Base-by-base conservation (phyloP, 768 basidiomycete species). In the Boletus rubescentipes region DNA sequence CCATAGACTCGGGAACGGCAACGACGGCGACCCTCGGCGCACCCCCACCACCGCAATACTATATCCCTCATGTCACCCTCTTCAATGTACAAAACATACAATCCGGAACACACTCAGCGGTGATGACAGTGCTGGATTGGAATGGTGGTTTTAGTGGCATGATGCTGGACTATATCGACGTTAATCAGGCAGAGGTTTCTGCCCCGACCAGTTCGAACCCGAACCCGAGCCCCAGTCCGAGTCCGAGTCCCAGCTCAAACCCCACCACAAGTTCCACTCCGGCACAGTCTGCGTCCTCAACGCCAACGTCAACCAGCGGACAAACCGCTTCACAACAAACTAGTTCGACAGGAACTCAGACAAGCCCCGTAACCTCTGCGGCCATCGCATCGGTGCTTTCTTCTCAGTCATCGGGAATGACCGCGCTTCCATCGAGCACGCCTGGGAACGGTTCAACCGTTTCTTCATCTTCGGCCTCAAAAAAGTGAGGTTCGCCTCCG, bases 121-220 rank as follows among this genome's bases (percentile, higher is more conserved):
- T 51, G 20, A 62, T 68, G 67, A 66, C 54, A 23, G 67, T 68
- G 16, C 41, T 53, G 3, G 51, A 64, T 44, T 68, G 67, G 67
- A 50, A 61, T 29, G 64, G 64, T 9, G 39, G 52, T 16, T 57
- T 56, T 40, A 68, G 67, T 32, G 67, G 61, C 5, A 68, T 67
- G 64, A 68, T 67, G 65, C 32, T 68, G 37, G 67, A 67, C 41
- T 68, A 68, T 48, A 55, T 66, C 30, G 11, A 61, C 29, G 49
- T 68, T 9, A 68, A 62, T 49, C 60, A 68, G n/a, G 59, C 59
- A 7, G 15, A 12, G 26, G 64, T 67, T 44, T 1, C 50, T 5
- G 23, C 29, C 36, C 50, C 61, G 12, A 45, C 46, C n/a, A 53
- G 14, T 26, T 38, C 46, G 32, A 41, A 12, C 36, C 20, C 46